Evolutionary conservation across 2,329 filamentous ascomycete species (phyloP), one percentile per base, ranked within the genome.

Genomic region (Colletotrichum sojae): DNA sequence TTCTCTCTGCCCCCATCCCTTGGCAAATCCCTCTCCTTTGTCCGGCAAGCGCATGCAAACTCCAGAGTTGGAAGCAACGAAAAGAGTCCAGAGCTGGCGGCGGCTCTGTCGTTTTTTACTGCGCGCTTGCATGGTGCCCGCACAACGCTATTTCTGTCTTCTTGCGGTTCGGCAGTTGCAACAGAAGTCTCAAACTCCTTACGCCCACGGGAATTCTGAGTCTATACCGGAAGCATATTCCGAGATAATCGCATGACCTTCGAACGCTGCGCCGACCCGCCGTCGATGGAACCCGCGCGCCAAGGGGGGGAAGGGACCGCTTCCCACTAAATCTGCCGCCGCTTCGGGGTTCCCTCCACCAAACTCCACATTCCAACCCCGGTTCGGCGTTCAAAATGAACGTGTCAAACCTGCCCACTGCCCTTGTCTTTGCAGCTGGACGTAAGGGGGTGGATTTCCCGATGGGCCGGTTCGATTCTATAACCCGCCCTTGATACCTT

Each of bases 121-220:
- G 27, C 15, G n/a, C 2, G n/a, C 39, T 59, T 54, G 48, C 48
- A 54, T 25, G 27, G 27, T 49, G 58, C 53, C 54, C 48, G n/a
- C 49, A 20, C 48, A 49, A 48, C 31, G 25, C 40, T 59, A 51
- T 43, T 9, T 25, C 20, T 60, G 58, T 43, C n/a, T 15, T 54
- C 18, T 57, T n/a, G 27, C 9, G 8, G 18, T 39, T 66, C 66
- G 61, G 66, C 54, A 69, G 5, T 18, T 65, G 61, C 62, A 43
- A 46, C 40, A 18, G 13, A 45, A 40, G 20, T n/a, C 20, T 52
- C 43, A 18, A 46, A 6, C n/a, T 12, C n/a, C 39, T 51, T 22
- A 25, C 39, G 18, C 13, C 25, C 9, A 8, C 13, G 3, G n/a
- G 8, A 6, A 31, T 59, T n/a, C 51, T 10, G 31, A 25, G 13